phyloP scores from a whole-genome alignment of 805 yeast genomes.

The Nakazawaea pomicola region DNA sequence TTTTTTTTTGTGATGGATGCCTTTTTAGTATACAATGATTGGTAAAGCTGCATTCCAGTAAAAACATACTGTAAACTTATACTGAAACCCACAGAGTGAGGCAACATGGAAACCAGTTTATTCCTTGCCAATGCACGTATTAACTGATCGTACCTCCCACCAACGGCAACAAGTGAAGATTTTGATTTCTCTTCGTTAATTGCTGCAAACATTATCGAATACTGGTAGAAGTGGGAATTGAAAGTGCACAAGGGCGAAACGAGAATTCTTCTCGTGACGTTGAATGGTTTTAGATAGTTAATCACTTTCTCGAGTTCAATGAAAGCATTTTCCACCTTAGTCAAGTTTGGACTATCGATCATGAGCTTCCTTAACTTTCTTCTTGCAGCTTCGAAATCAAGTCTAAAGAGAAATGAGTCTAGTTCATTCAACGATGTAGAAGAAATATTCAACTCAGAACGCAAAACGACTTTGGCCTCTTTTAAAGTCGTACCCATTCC shows the following conservation, averaged over 20 bases:
- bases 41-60: constrained; percentile 43
- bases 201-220: constrained; percentile 87
- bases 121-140: constrained; percentile 60
- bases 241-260: constrained; percentile 83
- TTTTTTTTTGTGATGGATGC: constrained; percentile 20
- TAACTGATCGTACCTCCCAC: constrained; percentile 87
- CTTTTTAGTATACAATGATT: constrained; percentile 27
- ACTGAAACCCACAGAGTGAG: constrained; percentile 82
- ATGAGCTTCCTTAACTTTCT: constrained; percentile 60
- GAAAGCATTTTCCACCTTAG: constrained; percentile 58
- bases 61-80: constrained; percentile 68
- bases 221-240: constrained; percentile 70
- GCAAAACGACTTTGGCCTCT: constrained; percentile 45
- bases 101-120: constrained; percentile 26
- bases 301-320: constrained; percentile 57
- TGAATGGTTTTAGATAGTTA: constrained; percentile 48
- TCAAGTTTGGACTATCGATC: constrained; percentile 65
- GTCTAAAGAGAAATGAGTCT: constrained; percentile 70
- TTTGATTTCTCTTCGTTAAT: constrained; percentile 55
- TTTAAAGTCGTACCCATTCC: constrained; percentile 64
- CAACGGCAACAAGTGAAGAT: constrained; percentile 67
- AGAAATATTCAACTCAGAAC: constrained; percentile 67
- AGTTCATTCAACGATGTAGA: constrained; percentile 80
- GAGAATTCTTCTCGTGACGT: constrained; percentile 50
- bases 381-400: constrained; percentile 62